phyloP scores from a whole-genome alignment of 164 flowering plant species.

The Nymphaea colorata region DNA sequence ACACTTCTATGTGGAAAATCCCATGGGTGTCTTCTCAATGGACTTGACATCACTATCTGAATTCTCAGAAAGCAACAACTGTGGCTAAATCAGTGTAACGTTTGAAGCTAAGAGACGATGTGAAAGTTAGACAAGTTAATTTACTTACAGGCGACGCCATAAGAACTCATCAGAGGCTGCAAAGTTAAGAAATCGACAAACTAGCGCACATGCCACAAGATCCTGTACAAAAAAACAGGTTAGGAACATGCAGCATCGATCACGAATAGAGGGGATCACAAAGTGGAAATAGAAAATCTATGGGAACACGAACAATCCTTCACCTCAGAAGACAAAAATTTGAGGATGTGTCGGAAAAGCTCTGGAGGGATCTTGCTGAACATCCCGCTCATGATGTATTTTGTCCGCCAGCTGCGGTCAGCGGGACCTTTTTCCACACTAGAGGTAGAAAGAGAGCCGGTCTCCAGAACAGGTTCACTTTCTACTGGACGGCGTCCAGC shows the following conservation, averaged over 20 bases:
- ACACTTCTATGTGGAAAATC: no score
- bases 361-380: slow-evolving; percentile 78
- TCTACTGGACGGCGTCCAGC: neutral
- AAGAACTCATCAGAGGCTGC: slow-evolving; percentile 82
- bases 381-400: slow-evolving; percentile 39
- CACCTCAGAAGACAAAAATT: slow-evolving; percentile 94
- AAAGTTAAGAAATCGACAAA: slow-evolving; percentile 57
- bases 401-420: slow-evolving; percentile 5
- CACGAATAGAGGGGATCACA: neutral
- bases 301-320: neutral
- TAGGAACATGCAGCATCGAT: neutral
- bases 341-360: slow-evolving; percentile 65
- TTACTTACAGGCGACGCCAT: slow-evolving; percentile 91
- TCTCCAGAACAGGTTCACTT: neutral
- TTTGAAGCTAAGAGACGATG: neutral
- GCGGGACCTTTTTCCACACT: neutral
- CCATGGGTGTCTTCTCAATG: no score
- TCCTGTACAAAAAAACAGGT: slow-evolving; percentile 38
- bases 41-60: neutral
- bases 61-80: neutral
- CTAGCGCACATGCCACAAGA: slow-evolving; percentile 72
- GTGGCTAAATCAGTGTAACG: neutral
- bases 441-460: neutral
- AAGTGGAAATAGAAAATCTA: neutral
- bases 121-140: neutral